Evolutionary conservation across 768 basidiomycete genomes (phyloP).

Genomic region (Aureoboletus auriporus): DNA sequence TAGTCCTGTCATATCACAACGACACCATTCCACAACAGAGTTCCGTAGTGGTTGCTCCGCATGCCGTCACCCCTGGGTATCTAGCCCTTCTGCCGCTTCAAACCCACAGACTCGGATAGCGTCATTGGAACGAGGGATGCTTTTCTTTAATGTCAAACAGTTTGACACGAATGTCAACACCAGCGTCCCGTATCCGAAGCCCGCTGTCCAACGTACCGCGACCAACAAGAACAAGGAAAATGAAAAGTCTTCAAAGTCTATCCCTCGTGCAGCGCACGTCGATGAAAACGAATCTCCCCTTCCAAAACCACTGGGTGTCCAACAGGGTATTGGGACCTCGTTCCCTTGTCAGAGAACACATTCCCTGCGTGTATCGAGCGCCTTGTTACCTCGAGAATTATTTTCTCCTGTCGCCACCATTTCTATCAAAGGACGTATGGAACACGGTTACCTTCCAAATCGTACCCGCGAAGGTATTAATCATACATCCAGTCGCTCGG

Average conservation of each 20-base stretch:
- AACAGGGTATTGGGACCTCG: conserved; percentile 3
- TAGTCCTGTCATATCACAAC: conserved; percentile 1
- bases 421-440: conserved; percentile 2
- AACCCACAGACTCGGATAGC: too few species aligned
- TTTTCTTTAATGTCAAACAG: conserved; percentile 1
- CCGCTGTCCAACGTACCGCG: background rate
- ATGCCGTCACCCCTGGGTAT: conserved; percentile 20
- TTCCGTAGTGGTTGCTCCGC: conserved; percentile 29
- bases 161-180: background rate
- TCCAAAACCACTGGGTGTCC: background rate
- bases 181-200: too few species aligned
- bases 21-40: conserved; percentile 8
- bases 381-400: background rate
- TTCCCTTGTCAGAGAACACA: conserved; percentile 11
- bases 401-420: background rate
- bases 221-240: conserved; percentile 9
- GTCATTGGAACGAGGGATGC: too few species aligned
- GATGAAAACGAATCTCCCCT: conserved; percentile 22
- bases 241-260: background rate
- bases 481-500: conserved; percentile 10
- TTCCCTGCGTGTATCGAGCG: conserved; percentile 10
- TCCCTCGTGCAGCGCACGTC: background rate
- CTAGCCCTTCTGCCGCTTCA: background rate
- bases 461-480: conserved; percentile 11
- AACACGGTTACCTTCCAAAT: conserved; percentile 3